Evolutionary conservation across 2,329 filamentous ascomycete genomes (phyloP), one percentile per base, ranked within the genome.

Genomic region (Curvularia eragrostidis): DNA sequence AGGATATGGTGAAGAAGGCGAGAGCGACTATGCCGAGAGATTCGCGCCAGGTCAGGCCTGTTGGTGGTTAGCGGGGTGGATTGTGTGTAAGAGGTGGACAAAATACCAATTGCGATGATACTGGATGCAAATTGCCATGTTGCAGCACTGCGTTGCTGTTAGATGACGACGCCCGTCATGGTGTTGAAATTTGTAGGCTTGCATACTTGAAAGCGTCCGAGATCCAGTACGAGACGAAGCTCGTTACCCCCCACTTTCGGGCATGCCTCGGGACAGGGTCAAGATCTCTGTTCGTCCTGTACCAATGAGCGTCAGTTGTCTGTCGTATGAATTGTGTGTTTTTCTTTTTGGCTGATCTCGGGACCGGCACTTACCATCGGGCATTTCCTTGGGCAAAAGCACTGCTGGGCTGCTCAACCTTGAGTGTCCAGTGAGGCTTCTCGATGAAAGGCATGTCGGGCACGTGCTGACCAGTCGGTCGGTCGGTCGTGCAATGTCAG

Each of bases 31-130:
- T 86, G 42, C 75, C 79, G 48, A 85, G 78, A 3, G 82, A 82
- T 66, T 87, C 85, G 47, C 80, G 77, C 78, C 83, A 87, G 52
- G 78, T 82, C 19, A 87, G 75, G 2, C 85, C 84, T 74, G 39
- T 19, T 28, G 5, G 18, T 54, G 54, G 47, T 56, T 36, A 54
- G 39, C 34, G 26, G 8, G 42, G n/a, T 2, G 6, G 12, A 5
- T 12, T 12, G 15, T 21, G 30, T 7, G 12, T 9, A 26, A n/a
- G 8, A 15, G 28, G 49, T 36, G 18, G 26, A 5, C 3, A 13
- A 12, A 21, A 5, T 69, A 74, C 72, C 76, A 32, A 78, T 69
- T 21, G 76, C 72, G 21, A 78, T 76, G 54, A 78, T 76, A 19
- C 69, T 67, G 2, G 73, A 68, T 10, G 75, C 76, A 48, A 78